Evolutionary conservation across 2,329 filamentous ascomycete genomes (phyloP), one percentile per base, ranked within the genome.

Genomic region (Myriosclerotinia duriaeana): DNA sequence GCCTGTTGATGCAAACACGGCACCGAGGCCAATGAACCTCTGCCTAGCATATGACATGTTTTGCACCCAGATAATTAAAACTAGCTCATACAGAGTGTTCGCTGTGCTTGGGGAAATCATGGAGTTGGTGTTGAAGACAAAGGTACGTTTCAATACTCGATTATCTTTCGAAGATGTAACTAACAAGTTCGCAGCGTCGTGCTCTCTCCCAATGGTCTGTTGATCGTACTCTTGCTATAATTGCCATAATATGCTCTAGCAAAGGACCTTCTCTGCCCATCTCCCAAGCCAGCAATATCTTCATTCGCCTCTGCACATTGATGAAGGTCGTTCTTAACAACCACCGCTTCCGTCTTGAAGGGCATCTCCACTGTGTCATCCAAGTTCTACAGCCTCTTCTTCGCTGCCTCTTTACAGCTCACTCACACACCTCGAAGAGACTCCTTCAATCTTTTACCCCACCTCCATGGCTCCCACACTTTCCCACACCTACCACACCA

Each of bases 361-460:
- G 85, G 2, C 86, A 87, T 69, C 85, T 86, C 71, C 86, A 87
- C 72, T 77, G 88, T 54, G 78, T 88, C 6, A 76, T 87, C 56
- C 77, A 80, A 46, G 77, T 81, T 2, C 77, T 89, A 67, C 83
- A 87, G 71, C 77, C 81, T 4, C 82, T 89, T n/a, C 80, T 89
- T 46, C 77, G 78, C 30, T 80, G 80, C 46, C 80, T 89, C 22
- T 78, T 88, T 44, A 72, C 78, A 2, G 76, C 80, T 14, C 77
- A 79, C 14, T 68, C 67, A 8, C 75, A 77, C 44, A 70, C 69
- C 34, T 73, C 66, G 12, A 66, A 66, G 15, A 69, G 67, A 36
- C 60, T 65, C 22, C 70, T 71, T n/a, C 74, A 77, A 38, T 60
- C 66, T 38, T 68, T 70, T 53, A 67, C 68, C 58, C 72, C 68